phyloP scores from a whole-genome alignment of 352 stramenopile genomes.

The Globisporangium abappressorium region DNA sequence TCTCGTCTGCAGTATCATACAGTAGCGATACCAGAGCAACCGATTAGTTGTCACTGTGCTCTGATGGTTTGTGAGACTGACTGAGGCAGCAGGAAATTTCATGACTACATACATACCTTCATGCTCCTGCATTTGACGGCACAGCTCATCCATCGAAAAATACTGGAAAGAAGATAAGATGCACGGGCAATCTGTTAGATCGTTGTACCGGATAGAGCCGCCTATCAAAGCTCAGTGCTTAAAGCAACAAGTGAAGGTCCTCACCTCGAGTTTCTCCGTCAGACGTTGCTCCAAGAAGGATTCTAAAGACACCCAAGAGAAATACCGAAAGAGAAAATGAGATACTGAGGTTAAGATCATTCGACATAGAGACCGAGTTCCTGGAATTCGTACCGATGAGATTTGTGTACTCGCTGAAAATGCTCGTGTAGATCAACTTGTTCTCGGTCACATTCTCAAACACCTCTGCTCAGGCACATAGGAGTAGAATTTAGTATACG shows the following conservation, averaged over 20 bases:
- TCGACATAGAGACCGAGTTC: not conserved
- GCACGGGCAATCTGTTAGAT: not conserved
- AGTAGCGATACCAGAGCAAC: not conserved
- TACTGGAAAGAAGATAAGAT: constrained; percentile 25
- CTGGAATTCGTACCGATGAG: constrained; percentile 56
- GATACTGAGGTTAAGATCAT: not conserved
- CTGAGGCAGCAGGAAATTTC: too few species aligned
- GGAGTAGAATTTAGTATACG: not conserved
- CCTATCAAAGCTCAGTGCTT: not conserved
- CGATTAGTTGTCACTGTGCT: not conserved
- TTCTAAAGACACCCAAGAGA: constrained; percentile 18
- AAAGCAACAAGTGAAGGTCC: not conserved
- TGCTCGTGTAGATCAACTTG: constrained; percentile 80
- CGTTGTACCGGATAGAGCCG: not conserved
- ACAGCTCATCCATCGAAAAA: constrained; percentile 83
- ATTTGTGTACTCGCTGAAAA: constrained; percentile 74
- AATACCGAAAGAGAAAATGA: not conserved
- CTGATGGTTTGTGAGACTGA: not conserved
- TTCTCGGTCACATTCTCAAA: constrained; percentile 85
- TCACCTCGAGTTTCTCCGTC: constrained; percentile 63
- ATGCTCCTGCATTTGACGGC: constrained; percentile 79
- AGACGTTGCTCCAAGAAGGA: constrained; percentile 66
- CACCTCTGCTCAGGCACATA: constrained; percentile 41
- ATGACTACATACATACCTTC: constrained; percentile 28
- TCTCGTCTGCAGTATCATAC: constrained; percentile 43